Percentiles rank a stretch among this genome's conserved stretches.
phyloP scores from a whole-genome alignment of 495 filamentous ascomycete genomes.

The Neurospora sublineolata region DNA sequence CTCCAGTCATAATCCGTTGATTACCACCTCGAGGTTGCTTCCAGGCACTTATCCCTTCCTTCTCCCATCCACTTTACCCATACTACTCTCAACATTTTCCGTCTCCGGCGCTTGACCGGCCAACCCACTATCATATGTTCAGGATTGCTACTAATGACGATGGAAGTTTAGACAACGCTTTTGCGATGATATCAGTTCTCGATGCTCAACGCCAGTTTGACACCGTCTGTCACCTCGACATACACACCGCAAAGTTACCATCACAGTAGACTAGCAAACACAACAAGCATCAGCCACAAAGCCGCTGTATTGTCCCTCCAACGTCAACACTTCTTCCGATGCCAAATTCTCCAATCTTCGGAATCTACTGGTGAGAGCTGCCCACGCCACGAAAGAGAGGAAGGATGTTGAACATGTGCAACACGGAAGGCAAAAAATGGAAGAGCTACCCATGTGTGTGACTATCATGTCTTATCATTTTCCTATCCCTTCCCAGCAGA shows the following conservation, averaged over 20 bases:
- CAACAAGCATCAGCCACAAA: not conserved
- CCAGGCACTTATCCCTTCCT: not conserved
- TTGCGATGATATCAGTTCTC: not conserved
- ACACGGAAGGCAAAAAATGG: not conserved
- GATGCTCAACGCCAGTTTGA: not conserved
- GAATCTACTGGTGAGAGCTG: not conserved
- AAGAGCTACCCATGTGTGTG: not conserved
- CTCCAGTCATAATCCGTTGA: not conserved
- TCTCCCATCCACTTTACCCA: not conserved
- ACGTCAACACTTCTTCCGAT: not conserved
- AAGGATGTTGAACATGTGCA: not conserved
- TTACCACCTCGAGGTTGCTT: not conserved
- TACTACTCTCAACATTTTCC: not conserved
- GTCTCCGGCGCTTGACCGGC: not conserved
- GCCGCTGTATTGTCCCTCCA: not conserved
- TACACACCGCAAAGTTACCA: not conserved
- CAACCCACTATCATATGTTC: not conserved
- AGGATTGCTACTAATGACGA: not conserved
- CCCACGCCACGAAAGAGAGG: not conserved
- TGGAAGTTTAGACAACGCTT: not conserved
- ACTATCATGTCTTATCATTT: not conserved
- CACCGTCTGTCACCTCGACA: not conserved
- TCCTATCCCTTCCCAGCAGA: not conserved
- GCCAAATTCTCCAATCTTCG: not conserved
- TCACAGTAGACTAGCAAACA: not conserved